phyloP scores from a whole-genome alignment of 2,329 filamentous ascomycete species.

The Diaporthe citrichinensis region DNA sequence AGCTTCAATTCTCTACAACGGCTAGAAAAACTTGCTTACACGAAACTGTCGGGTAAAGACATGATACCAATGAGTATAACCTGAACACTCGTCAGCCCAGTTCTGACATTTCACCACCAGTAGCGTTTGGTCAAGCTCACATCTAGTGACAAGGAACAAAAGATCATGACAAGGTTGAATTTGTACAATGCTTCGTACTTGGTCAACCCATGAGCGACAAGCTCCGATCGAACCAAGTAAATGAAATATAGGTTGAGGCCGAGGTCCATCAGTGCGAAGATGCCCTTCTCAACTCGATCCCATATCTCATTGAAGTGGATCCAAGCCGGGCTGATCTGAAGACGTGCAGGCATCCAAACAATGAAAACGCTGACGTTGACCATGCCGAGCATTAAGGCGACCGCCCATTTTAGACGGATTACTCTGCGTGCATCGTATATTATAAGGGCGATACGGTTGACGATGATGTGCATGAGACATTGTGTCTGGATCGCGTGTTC shows the following conservation, averaged over 20 bases:
- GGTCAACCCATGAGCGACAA: constrained; percentile 60
- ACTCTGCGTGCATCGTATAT: constrained; percentile 51
- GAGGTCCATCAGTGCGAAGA: constrained; percentile 61
- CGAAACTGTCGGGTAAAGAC: constrained; percentile 60
- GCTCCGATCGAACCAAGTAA: constrained; percentile 57
- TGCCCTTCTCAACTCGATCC: constrained; percentile 64
- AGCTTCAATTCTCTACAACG: not conserved
- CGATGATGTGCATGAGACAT: constrained; percentile 65
- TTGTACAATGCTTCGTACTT: constrained; percentile 61
- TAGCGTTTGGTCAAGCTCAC: constrained; percentile 40
- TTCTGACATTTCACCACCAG: not conserved
- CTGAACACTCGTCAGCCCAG: constrained; percentile 38
- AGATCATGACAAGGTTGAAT: constrained; percentile 62
- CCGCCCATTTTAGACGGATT: constrained; percentile 56
- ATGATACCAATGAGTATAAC: constrained; percentile 58
- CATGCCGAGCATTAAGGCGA: constrained; percentile 55
- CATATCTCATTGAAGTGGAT: constrained; percentile 61
- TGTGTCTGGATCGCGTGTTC: constrained; percentile 56
- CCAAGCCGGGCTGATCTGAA: constrained; percentile 55
- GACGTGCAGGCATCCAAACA: constrained; percentile 65
- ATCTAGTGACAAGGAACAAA: constrained; percentile 61
- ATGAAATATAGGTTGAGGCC: constrained; percentile 64
- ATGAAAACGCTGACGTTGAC: constrained; percentile 65
- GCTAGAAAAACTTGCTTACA: constrained; percentile 47
- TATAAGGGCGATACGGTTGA: constrained; percentile 61